Percentiles rank a stretch among this genome's conserved stretches.
Conservation (phyloP, 2,329 filamentous ascomycete genomes). For the Epichloe coenophiala region DNA sequence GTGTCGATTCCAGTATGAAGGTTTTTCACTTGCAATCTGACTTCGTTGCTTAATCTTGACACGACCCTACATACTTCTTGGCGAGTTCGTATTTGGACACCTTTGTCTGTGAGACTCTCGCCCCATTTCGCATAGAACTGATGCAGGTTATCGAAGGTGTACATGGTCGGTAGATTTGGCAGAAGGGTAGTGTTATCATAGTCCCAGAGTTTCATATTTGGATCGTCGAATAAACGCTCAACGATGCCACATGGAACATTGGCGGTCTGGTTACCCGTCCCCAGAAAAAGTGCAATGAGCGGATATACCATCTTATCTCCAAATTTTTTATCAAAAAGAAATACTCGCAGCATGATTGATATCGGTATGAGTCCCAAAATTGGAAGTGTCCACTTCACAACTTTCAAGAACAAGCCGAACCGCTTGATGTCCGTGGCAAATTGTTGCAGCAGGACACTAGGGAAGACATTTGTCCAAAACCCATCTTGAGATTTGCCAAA, state of each 20-base stretch:
- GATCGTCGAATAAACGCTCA: slow-evolving; percentile 43
- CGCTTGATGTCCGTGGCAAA: slow-evolving; percentile 42
- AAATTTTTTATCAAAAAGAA: slow-evolving; percentile 57
- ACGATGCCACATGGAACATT: slow-evolving; percentile 58
- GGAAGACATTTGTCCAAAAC: slow-evolving; percentile 56
- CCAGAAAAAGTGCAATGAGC: slow-evolving; percentile 59
- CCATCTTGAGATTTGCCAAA: slow-evolving; percentile 45
- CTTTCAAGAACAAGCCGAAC: slow-evolving; percentile 41
- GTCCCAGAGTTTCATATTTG: slow-evolving; percentile 46
- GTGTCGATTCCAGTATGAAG: slow-evolving; percentile 33
- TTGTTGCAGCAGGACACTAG: slow-evolving; percentile 40
- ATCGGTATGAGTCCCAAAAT: slow-evolving; percentile 49
- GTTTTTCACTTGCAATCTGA: slow-evolving; percentile 40
- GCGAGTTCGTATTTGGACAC: slow-evolving; percentile 40
- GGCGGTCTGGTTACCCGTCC: slow-evolving; percentile 61
- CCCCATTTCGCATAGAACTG: slow-evolving; percentile 49
- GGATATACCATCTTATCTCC: slow-evolving; percentile 58
- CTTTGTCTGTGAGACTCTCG: slow-evolving; percentile 36
- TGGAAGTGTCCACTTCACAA: slow-evolving; percentile 46
- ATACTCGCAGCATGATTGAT: slow-evolving; percentile 50
- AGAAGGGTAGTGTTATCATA: slow-evolving; percentile 41
- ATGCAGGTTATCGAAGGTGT: slow-evolving; percentile 49
- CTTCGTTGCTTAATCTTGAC: slow-evolving; percentile 34
- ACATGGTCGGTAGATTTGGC: slow-evolving; percentile 50
- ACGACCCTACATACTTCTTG: slow-evolving; percentile 42